Evolutionary conservation across 768 basidiomycete genomes (phyloP).

Genomic region (Antrodiella citrinella): DNA sequence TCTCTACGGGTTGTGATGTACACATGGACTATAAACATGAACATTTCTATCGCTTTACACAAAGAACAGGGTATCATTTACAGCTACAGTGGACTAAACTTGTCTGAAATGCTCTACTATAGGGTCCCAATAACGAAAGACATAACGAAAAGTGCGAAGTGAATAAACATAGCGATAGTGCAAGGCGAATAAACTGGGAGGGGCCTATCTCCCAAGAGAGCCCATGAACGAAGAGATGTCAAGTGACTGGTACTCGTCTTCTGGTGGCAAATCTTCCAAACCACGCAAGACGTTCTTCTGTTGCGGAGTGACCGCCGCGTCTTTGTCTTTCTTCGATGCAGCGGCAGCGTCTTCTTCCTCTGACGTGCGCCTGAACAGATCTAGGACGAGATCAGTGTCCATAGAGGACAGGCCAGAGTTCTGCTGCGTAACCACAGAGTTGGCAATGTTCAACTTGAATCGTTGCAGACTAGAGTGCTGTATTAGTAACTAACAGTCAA

Average conservation of each 20-base stretch:
- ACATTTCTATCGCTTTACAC: not conserved
- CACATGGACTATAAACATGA: slow-evolving; percentile 2
- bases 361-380: slow-evolving; percentile 80
- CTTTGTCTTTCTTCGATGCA: slow-evolving; percentile 43
- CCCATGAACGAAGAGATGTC: slow-evolving; percentile 86
- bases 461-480: slow-evolving; percentile 94
- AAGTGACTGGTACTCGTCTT: slow-evolving; percentile 87
- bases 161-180: slow-evolving; percentile 7
- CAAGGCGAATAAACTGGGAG: slow-evolving; percentile 18
- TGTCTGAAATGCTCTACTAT: not conserved
- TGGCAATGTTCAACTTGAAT: slow-evolving; percentile 97
- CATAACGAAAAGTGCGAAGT: not conserved
- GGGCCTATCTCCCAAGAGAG: slow-evolving; percentile 41
- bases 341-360: slow-evolving; percentile 63
- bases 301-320: slow-evolving; percentile 42
- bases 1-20: not conserved
- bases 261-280: slow-evolving; percentile 83
- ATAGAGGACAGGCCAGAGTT: slow-evolving; percentile 90
- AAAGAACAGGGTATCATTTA: not conserved
- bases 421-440: slow-evolving; percentile 94
- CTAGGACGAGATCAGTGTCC: slow-evolving; percentile 95
- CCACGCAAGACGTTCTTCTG: slow-evolving; percentile 86
- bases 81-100: not conserved
- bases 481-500: no score
- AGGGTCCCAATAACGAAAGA: not conserved